phyloP scores from a whole-genome alignment of 257 asterid species.

The Solanum acaule region DNA sequence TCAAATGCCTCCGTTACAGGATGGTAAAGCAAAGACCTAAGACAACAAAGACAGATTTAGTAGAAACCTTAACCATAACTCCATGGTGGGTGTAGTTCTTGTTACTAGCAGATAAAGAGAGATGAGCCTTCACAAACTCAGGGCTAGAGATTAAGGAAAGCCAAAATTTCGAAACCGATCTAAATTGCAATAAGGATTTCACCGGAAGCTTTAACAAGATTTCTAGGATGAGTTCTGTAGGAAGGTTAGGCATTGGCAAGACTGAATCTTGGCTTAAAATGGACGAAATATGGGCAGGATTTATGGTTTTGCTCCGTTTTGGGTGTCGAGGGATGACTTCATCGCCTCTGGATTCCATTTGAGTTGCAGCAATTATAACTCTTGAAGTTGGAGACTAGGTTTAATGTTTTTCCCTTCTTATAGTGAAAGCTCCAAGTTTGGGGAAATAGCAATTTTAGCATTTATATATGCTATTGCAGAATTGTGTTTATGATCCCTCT shows the following conservation, averaged over 20 bases:
- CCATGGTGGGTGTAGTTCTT: background rate
- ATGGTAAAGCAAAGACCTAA: background rate
- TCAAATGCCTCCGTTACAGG: background rate
- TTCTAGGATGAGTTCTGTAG: background rate
- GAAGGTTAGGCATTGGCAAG: background rate
- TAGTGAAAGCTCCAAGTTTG: background rate
- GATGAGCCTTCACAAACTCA: background rate
- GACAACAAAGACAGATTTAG: background rate
- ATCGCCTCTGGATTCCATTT: background rate
- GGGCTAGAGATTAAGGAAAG: background rate
- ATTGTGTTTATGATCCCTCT: background rate
- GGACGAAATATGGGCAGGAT: background rate
- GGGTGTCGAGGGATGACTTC: background rate
- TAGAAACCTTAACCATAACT: background rate
- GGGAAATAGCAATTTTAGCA: background rate
- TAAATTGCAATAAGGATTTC: background rate
- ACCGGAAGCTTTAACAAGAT: background rate
- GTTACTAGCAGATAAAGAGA: background rate
- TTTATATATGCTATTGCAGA: background rate
- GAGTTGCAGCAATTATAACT: background rate
- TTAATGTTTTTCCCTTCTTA: background rate
- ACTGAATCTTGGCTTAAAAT: background rate
- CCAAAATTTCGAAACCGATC: background rate
- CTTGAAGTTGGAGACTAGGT: background rate
- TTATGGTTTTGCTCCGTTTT: background rate